Conservation (phyloP, 148 eudicot species). For the Chenopodium berlandieri region DNA sequence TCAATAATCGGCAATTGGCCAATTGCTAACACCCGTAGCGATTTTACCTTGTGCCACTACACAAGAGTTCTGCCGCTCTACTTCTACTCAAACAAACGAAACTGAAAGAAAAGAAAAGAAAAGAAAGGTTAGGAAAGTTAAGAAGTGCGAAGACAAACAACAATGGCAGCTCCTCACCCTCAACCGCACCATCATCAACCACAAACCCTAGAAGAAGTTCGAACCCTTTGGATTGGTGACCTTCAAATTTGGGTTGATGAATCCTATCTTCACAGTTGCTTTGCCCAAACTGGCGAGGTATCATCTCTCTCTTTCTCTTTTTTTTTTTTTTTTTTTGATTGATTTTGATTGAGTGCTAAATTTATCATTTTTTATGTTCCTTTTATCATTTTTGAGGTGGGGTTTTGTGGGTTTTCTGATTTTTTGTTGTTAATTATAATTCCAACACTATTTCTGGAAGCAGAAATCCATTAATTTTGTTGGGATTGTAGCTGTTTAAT, state of each 20-base stretch:
- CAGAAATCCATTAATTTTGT: background rate
- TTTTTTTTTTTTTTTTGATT: background rate
- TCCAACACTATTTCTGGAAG: background rate
- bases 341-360: background rate
- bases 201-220: conserved; percentile 80
- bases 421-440: background rate
- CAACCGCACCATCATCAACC: conserved; percentile 74
- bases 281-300: conserved; percentile 72
- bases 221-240: conserved; percentile 98
- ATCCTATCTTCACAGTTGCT: conserved; percentile 64
- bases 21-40: no score
- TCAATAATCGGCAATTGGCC: no score
- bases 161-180: conserved; percentile 29
- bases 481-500: background rate
- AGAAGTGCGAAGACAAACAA: background rate
- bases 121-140: background rate
- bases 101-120: no score
- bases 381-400: background rate
- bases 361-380: background rate
- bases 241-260: conserved; percentile 94
- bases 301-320: background rate
- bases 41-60: no score
- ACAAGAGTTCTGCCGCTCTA: no score
- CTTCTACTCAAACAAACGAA: no score
- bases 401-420: conserved; percentile 5